These are phyloP conservation scores for Lithohypha guttulata DNA, from an alignment of 2,329 filamentous ascomycete species.

Conservation along the genomic window DNA sequence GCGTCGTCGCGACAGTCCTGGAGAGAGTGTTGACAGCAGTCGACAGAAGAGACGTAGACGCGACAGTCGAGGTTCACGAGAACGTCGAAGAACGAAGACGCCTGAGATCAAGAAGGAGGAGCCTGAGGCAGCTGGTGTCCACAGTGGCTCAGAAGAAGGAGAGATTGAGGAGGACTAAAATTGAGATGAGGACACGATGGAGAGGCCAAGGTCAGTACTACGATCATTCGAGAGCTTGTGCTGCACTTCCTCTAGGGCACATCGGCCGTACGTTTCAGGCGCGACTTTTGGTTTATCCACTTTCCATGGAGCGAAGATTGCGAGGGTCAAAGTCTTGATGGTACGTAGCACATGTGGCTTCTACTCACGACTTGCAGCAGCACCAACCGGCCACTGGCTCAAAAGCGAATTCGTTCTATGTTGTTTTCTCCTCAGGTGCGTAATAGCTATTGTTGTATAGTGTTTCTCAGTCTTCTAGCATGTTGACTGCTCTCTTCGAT, in stretches of 20 bases:
- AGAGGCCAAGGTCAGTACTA: slow-evolving; percentile 6
- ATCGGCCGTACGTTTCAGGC: not conserved
- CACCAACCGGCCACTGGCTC: not conserved
- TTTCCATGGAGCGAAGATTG: not conserved
- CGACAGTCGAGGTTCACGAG: slow-evolving; percentile 34
- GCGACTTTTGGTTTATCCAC: not conserved
- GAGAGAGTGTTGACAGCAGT: slow-evolving; percentile 48
- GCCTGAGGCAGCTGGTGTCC: slow-evolving; percentile 50
- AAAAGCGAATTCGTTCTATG: not conserved
- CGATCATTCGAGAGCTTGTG: slow-evolving; percentile 4
- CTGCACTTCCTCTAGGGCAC: slow-evolving; percentile 9
- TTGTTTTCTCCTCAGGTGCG: not conserved
- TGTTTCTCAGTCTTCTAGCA: too few relatives aligned
- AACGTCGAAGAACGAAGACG: slow-evolving; percentile 48
- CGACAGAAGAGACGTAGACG: slow-evolving; percentile 46
- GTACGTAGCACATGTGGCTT: slow-evolving; percentile 1
- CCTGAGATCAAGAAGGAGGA: slow-evolving; percentile 26
- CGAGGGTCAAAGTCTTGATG: not conserved
- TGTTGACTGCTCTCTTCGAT: too few relatives aligned
- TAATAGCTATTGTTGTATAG: too few relatives aligned
- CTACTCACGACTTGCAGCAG: slow-evolving; percentile 1
- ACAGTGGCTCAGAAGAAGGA: slow-evolving; percentile 90
- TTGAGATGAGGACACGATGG: not conserved
- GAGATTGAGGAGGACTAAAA: slow-evolving; percentile 73
- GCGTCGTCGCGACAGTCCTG: slow-evolving; percentile 69